Base-by-base conservation (phyloP, 805 yeast genomes). In the Nakazawaea molendinolei region DNA sequence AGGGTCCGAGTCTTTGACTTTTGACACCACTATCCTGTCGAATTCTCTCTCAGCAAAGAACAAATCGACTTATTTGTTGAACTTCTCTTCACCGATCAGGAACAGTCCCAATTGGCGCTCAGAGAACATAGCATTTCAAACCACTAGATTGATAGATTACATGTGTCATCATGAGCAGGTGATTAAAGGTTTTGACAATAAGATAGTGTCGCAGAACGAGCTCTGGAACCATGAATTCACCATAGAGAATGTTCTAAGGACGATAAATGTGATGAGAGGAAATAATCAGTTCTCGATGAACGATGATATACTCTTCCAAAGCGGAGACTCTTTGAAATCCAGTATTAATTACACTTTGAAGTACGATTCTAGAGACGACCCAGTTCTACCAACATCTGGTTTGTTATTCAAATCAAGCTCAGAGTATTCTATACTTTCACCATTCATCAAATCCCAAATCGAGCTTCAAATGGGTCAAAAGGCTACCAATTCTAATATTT, bases 21-120 rank as follows among this genome's bases (percentile, higher is more conserved):
- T 74, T 39, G 79, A 74, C 49, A 60, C 65, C 12, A 60, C 54
- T 30, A 43, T 60, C 31, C 53, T 63, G 2, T 56, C 63, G 7
- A 76, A 76, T 34, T 51, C 65, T 6, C 55, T 71, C 2, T 76
- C 76, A 4, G 60, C 73, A 3, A 67, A 63, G 40, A 73, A 73
- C 25, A 64, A 63, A 41, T 62, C 76, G 10, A 66, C 72, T 30
- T 72, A 74, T 48, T 52, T 74, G 23, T 38, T 69, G 13, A 69
- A 68, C 46, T 71, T 63, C 44, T 56, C 60, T 36, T 64, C 61
- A 51, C 79, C 79, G 0, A 28, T 72, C 2, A 39, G 47, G 17
- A 67, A 71, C 48, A 58, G 55, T 35, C 57, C 74, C 3, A 55
- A 61, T 40, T 60, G 53, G 41, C 53, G 59, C 27, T 53, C 58